Evolutionary conservation across 208 protist genomes (phyloP), one percentile per base, ranked within the genome.

Genomic region (Leishmania mexicana): DNA sequence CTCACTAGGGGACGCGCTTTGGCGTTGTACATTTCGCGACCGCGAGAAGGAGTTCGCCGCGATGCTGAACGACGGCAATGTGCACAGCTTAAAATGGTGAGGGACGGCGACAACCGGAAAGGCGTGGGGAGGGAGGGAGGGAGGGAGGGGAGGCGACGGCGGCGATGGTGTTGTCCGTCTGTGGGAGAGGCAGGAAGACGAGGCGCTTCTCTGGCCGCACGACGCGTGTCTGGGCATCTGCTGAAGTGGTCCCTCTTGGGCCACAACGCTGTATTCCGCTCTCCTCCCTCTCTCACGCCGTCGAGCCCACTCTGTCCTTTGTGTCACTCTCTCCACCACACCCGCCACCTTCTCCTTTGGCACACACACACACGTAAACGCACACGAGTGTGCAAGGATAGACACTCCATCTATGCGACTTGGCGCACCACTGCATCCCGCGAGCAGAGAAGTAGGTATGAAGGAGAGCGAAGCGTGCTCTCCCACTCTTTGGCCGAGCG

Each of bases 21-120:
- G 84, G 85, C 72, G 73, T 10, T 95, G 91, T 80, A 83, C 84
- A 75, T 96, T 96, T 80, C 83, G 80, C 17, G 93, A 96, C 77
- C 89, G 93, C n/a, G 88, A 95, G 67, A 90, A 91, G 76, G 91
- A 93, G 78, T 94, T 95, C 81, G 92, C 95, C 72, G 86, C 89
- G 60, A 84, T 89, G 87, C 85, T 93, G 42, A 81, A 90, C 49
- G 73, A 85, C 38, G 87, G 89, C 35, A 90, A 93, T 78, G 82
- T 96, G 35, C 90, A 93, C 51, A 94, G 90, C 62, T 76, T 96
- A n/a, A 93, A 93, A 78, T 96, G 90, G 93, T 94, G 62, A 90
- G 38, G 6, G 24, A 11, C 17, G 40, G 40, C 68, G 68, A 40
- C 42, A 28, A 53, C 28, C 2, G 28, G 17, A 35, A 45, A 38